A percentile compares a stretch with the other conserved stretches of the same genome.
Conservation (phyloP, 345 rosid genomes). For the Hevea brasiliensis region DNA sequence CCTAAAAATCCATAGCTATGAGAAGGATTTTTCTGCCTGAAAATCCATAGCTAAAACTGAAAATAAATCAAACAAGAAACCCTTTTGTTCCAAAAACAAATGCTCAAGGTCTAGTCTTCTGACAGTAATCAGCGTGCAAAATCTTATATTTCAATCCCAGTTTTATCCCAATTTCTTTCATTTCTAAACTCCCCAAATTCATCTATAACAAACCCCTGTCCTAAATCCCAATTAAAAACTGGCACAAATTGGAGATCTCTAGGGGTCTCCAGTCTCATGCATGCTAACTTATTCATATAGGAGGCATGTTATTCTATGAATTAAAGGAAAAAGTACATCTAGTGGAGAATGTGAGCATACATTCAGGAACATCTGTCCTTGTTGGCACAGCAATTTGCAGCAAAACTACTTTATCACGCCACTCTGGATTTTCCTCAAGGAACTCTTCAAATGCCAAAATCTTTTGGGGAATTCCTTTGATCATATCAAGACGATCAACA, state of each 20-base stretch:
- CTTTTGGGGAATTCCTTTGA: conserved; percentile 65
- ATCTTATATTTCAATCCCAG: too few relatives aligned
- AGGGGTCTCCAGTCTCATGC: background rate
- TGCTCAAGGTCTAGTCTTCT: background rate
- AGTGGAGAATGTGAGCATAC: conserved; percentile 21
- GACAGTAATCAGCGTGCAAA: background rate
- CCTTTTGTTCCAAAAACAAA: too few relatives aligned
- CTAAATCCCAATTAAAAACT: background rate
- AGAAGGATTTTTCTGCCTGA: background rate
- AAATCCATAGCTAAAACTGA: background rate
- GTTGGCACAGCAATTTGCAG: conserved; percentile 68
- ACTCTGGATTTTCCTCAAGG: conserved; percentile 59
- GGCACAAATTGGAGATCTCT: background rate
- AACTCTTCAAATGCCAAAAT: conserved; percentile 63
- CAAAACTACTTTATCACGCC: conserved; percentile 64
- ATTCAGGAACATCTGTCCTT: conserved; percentile 60
- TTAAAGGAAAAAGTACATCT: too few relatives aligned
- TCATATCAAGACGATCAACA: conserved; percentile 69
- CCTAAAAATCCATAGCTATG: background rate
- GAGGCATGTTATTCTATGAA: background rate
- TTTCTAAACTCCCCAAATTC: background rate
- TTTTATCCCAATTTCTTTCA: background rate
- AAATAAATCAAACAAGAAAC: too few relatives aligned
- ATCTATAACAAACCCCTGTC: background rate
- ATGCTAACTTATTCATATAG: background rate